Percentiles rank a stretch among this genome's conserved stretches.
These are phyloP conservation scores for Trichopus zeylanicus DNA, from an alignment of 116 monocot species.

Conservation along the genomic window DNA sequence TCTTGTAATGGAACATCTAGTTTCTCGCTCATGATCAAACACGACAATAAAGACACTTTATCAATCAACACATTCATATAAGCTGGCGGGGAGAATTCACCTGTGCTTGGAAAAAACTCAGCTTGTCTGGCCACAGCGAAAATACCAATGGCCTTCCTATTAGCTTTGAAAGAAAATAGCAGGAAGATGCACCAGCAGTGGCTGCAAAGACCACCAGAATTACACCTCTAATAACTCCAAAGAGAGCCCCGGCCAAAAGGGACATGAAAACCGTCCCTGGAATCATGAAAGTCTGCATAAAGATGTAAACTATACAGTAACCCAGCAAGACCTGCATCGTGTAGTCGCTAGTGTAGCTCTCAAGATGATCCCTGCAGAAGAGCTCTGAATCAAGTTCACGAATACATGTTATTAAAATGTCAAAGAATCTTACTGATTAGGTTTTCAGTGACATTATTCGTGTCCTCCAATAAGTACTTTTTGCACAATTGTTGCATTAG, in stretches of 20 bases:
- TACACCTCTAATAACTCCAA: conserved; percentile 70
- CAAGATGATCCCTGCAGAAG: conserved; percentile 70
- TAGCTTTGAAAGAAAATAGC: conserved; percentile 84
- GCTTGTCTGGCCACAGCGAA: conserved; percentile 92
- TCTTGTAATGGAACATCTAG: no score
- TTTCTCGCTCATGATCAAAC: no score
- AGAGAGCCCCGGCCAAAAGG: conserved; percentile 88
- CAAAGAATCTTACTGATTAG: no score
- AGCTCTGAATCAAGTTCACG: not conserved
- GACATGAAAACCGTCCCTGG: conserved; percentile 99
- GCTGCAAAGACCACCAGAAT: conserved; percentile 88
- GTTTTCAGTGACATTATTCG: no score
- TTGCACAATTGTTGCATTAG: no score
- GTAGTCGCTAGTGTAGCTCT: conserved; percentile 80
- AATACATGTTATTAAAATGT: not conserved
- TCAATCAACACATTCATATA: no score
- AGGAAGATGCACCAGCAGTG: conserved; percentile 91
- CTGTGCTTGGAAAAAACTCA: conserved; percentile 79
- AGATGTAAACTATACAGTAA: conserved; percentile 84
- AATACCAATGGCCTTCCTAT: conserved; percentile 85
- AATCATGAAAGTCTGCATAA: conserved; percentile 99
- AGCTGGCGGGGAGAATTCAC: conserved; percentile 11
- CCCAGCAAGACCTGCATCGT: conserved; percentile 84
- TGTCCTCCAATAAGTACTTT: no score
- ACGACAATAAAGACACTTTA: no score